Evolutionary conservation across 2,329 filamentous ascomycete species (phyloP), one percentile per base, ranked within the genome.

Genomic region (Blastomyces percursus): DNA sequence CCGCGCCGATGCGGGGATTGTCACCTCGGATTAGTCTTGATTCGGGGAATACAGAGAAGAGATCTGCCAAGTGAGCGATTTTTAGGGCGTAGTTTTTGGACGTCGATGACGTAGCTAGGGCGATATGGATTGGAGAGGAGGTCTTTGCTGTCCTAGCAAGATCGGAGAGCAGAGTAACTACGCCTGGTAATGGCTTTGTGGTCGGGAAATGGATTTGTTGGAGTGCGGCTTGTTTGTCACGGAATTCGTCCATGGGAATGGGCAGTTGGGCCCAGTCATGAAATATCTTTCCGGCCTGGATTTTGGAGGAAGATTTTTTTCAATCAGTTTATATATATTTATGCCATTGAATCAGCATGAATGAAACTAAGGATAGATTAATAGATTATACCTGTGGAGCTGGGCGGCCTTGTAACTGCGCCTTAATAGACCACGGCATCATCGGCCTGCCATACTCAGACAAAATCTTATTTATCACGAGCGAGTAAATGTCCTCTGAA

Each of bases 371-470:
- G 16, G 11, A 51, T 21, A 12, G 30, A 32, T 32, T 32, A 6
- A 1, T 40, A 64, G 3, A 65, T 30, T 30, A 12, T 75, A 81
- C 81, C 69, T 82, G 77, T 0, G 82, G 79, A 27, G 79, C 80
- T 0, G 86, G 86, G 9, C 85, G 81, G 5, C 87, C 86, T 77
- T 89, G 87, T 21, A 97, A 80, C 75, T 91, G 88, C 11, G 94
- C 92, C 80, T 97, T 97, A 78, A 99, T 86, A 65, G 84, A 86
- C 94, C 94, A 97, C 0, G 94, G 93, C n/a, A 97, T 80, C 16
- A 79, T 74, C 0, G 90, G 88, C 59, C 85, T 85, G 70, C 82
- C 83, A 75, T 94, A 90, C 71, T 88, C 86, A 62, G 82, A 80
- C 48, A 99, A 86, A 46, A 97, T 83, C 30, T 85, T 80, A 77